A percentile compares a stretch with the other conserved stretches of the same genome.
phyloP scores from a whole-genome alignment of 2,329 filamentous ascomycete species.

The Fusarium sp. region DNA sequence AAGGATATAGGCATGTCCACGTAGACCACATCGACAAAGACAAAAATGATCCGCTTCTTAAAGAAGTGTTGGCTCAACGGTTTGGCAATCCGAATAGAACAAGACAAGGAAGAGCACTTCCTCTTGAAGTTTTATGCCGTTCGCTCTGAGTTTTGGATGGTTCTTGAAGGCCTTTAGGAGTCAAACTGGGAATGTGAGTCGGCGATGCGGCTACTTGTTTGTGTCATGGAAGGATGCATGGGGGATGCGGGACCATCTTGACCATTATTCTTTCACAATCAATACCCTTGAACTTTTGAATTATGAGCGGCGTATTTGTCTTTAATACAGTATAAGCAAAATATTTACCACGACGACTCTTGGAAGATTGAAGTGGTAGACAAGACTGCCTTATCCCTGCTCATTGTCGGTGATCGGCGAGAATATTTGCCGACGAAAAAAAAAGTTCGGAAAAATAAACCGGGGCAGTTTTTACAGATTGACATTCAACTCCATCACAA shows the following conservation, averaged over 20 bases:
- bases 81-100: neutral
- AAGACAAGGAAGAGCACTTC: neutral
- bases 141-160: neutral
- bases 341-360: neutral
- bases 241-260: neutral
- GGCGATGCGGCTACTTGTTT: neutral
- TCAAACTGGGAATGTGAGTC: neutral
- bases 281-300: neutral
- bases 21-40: neutral
- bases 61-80: neutral
- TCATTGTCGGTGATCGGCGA: slow-evolving; percentile 36
- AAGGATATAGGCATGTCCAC: neutral
- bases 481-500: slow-evolving; percentile 20
- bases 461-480: slow-evolving; percentile 26
- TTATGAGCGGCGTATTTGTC: neutral
- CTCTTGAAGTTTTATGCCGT: neutral
- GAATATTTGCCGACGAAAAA: slow-evolving; percentile 38
- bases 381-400: neutral
- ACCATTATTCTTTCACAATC: neutral
- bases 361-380: neutral
- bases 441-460: slow-evolving; percentile 38
- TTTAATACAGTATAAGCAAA: neutral
- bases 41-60: neutral
- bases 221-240: neutral
- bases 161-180: neutral